Percentiles rank a stretch among this genome's conserved stretches.
phyloP scores from a whole-genome alignment of 108 stramenopile genomes.

The Asterionellopsis glacialis region DNA sequence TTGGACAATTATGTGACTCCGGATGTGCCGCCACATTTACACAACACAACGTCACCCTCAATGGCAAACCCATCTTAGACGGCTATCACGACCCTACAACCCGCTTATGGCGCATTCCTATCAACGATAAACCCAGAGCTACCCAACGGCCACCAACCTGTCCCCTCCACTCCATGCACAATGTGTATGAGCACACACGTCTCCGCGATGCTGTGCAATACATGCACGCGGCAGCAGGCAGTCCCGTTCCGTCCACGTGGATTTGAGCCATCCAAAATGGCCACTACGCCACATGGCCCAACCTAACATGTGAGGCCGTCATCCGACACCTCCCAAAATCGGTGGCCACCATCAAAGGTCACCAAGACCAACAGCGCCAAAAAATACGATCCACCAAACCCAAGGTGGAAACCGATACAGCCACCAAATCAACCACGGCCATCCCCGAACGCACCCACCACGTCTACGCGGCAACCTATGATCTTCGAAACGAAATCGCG shows the following conservation, averaged over 20 bases:
- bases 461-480: background rate
- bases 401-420: background rate
- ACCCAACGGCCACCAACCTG: no score
- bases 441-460: background rate
- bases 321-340: slow-evolving; percentile 1
- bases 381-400: slow-evolving; percentile 4
- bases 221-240: no score
- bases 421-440: background rate
- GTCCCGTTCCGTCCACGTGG: no score
- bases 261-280: no score
- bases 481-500: background rate
- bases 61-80: no score
- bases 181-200: no score
- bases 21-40: slow-evolving; percentile 13
- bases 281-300: slow-evolving; percentile 9
- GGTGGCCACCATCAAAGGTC: no score
- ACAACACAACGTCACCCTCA: background rate
- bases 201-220: no score
- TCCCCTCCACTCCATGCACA: background rate
- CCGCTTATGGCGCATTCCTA: slow-evolving; percentile 5
- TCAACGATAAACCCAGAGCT: no score
- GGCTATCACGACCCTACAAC: background rate
- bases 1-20: slow-evolving; percentile 19
- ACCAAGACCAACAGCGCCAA: background rate
- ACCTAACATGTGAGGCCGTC: slow-evolving; percentile 1